phyloP scores from a whole-genome alignment of 441 rosid genomes.

The Geranium incanum region DNA sequence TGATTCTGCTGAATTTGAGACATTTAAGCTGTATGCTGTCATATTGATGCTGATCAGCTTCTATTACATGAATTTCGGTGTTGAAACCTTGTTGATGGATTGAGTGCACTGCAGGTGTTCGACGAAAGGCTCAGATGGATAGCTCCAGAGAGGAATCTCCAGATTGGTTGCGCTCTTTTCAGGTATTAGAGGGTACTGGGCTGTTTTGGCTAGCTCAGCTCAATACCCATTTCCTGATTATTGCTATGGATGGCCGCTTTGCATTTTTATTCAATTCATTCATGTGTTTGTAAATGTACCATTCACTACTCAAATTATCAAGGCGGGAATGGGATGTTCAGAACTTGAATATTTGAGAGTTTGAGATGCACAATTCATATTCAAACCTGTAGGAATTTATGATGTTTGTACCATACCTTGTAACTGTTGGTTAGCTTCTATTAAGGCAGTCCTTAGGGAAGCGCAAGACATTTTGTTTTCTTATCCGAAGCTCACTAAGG shows the following conservation, averaged over 20 bases:
- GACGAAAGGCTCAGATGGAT: constrained; percentile 36
- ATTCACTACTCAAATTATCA: background rate
- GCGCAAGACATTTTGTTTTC: background rate
- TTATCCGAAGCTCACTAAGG: background rate
- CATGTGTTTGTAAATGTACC: background rate
- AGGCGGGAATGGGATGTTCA: background rate
- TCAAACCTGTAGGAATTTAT: background rate
- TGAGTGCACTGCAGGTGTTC: background rate
- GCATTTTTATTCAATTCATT: background rate
- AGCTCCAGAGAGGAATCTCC: constrained; percentile 76
- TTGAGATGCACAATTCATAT: background rate
- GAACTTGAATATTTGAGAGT: background rate
- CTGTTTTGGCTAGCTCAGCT: too few relatives aligned
- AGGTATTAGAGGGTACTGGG: constrained; percentile 31
- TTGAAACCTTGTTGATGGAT: background rate
- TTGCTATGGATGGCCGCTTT: background rate
- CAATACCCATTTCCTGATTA: background rate
- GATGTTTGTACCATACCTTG: background rate
- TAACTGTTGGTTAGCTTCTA: background rate
- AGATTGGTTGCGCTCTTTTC: constrained; percentile 71
- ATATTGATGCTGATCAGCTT: background rate
- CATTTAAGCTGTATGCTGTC: background rate
- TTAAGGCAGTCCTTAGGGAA: background rate
- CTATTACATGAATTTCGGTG: background rate
- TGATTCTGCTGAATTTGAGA: background rate